phyloP scores from a whole-genome alignment of 805 yeast species.

The Isabelozyma gotoi region DNA sequence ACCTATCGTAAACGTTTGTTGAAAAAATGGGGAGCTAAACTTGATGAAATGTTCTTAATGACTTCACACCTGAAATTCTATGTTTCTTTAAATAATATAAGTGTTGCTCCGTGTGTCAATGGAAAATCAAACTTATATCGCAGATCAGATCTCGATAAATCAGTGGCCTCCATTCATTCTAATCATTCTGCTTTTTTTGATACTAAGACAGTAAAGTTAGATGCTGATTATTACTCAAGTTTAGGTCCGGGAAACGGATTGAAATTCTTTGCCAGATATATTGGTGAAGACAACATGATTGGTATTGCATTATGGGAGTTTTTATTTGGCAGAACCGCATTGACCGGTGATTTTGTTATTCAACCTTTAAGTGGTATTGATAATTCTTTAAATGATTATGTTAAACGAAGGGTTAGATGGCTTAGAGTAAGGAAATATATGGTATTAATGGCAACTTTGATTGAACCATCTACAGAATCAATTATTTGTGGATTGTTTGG shows the following conservation, averaged over 20 bases:
- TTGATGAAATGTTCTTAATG: constrained; percentile 83
- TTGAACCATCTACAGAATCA: constrained; percentile 86
- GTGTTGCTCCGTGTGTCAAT: constrained; percentile 85
- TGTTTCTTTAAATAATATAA: constrained; percentile 68
- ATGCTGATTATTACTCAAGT: constrained; percentile 25
- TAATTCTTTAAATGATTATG: constrained; percentile 52
- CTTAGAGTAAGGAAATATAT: constrained; percentile 80
- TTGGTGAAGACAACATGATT: constrained; percentile 93
- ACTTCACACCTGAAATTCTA: constrained; percentile 87
- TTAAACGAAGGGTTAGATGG: constrained; percentile 77
- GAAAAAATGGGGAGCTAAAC: constrained; percentile 53
- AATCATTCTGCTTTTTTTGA: constrained; percentile 28
- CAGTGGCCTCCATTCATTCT: constrained; percentile 45
- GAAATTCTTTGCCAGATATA: constrained; percentile 71
- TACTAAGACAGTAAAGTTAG: constrained; percentile 25
- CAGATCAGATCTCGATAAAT: constrained; percentile 58
- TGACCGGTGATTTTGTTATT: constrained; percentile 75
- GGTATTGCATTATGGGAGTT: constrained; percentile 79
- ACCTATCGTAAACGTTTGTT: constrained; percentile 10
- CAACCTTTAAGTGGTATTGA: constrained; percentile 60
- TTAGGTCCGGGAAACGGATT: constrained; percentile 52
- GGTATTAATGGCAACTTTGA: constrained; percentile 80
- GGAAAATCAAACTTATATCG: constrained; percentile 85
- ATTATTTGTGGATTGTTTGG: constrained; percentile 68
- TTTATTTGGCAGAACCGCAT: constrained; percentile 66